These are phyloP conservation scores for Eucalyptus guilfoylei DNA, from an alignment of 345 rosid genomes.

Conservation along the genomic window DNA sequence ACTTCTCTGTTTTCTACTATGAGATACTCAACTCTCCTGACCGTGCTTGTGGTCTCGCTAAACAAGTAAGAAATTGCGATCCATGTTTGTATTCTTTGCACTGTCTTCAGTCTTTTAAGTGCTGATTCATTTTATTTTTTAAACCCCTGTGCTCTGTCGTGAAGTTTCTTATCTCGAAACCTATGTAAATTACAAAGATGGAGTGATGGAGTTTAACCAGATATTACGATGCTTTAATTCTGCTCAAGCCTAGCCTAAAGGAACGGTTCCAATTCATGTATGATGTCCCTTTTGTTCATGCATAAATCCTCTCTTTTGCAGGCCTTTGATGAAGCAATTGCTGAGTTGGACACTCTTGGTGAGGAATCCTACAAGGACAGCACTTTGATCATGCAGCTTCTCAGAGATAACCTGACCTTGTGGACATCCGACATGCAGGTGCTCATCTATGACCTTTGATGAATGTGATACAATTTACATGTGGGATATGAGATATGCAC, in stretches of 20 bases:
- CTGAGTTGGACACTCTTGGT: slow-evolving; percentile 5
- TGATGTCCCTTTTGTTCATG: neutral
- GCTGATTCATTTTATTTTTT: neutral
- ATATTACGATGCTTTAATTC: neutral
- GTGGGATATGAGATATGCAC: neutral
- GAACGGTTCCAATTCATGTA: neutral
- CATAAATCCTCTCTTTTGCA: neutral
- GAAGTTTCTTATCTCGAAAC: neutral
- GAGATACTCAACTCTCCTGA: slow-evolving; percentile 33
- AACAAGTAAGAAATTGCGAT: neutral
- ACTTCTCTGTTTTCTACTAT: slow-evolving; percentile 36
- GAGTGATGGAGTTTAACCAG: neutral
- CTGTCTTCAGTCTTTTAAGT: neutral
- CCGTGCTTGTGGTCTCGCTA: slow-evolving; percentile 7
- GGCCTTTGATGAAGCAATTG: slow-evolving; percentile 8
- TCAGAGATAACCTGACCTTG: slow-evolving; percentile 87
- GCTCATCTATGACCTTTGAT: neutral
- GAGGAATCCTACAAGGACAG: slow-evolving; percentile 73
- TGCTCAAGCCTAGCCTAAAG: neutral
- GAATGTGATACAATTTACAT: neutral
- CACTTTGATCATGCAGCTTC: slow-evolving; percentile 95
- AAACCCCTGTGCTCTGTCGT: neutral
- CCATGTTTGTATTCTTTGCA: neutral
- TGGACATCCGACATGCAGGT: slow-evolving; percentile 99
- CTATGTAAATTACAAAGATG: neutral